Base-by-base conservation (phyloP, 257 asterid genomes). In the Nicotiana tomentosiformis region DNA sequence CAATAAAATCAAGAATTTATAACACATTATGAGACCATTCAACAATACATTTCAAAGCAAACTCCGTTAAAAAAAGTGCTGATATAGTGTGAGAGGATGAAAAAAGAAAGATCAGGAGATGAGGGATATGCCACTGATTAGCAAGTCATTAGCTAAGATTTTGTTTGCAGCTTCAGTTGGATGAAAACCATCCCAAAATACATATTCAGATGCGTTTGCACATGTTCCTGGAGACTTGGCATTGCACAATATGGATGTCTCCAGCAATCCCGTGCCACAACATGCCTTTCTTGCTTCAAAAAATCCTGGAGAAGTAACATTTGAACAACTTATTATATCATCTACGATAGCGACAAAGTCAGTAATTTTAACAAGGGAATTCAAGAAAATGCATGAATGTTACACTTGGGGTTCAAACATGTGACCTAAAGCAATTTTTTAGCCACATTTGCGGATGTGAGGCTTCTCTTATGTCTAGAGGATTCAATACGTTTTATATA, bases 161-260 rank as follows among this genome's bases (percentile, higher is more conserved):
- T 90, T 87, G 81, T 95, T 95, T 33, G 98, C 95, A 67, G 98
- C 95, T 82, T 94, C 92, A 11, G 97, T 87, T 4, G 98, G 97
- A 80, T 94, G 98, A 77, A 91, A 92, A 1, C 97, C 97, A 84
- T 94, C 98, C 97, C 98, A 94, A 26, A 94, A 94, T 7, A 94
- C 94, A 83, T 93, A 94, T 37, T 89, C 94, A 11, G 91, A 87
- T 5, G 98, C 97, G 82, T 94, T 94, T 62, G 84, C 88, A 86
- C 98, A 94, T 0, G 98, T 94, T 29, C 98, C 98, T 1, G 89
- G 90, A 1, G 98, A 92, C 81, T 93, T 80, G 2, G 90, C 85
- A 81, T 94, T 92, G 90, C 98, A 94, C 69, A 94, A 68, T 66
- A 93, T 87, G 0, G 98, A 92, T 79, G 96, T 94, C 89, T 94